Evolutionary conservation across 805 yeast species (phyloP).

Genomic region (Trichomonascus vanleenenianus): DNA sequence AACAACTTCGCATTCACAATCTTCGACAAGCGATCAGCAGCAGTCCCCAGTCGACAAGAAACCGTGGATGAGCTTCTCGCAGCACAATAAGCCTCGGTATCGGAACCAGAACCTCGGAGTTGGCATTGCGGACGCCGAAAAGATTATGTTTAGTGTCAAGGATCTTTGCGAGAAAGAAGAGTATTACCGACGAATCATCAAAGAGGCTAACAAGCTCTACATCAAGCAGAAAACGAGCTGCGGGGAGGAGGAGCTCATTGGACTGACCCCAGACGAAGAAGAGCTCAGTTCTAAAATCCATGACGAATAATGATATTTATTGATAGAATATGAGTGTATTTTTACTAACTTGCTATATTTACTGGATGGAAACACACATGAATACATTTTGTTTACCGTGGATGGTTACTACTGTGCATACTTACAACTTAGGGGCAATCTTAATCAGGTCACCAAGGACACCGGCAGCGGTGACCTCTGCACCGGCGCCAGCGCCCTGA

Average conservation of each 20-base stretch:
- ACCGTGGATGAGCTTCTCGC: too few species aligned
- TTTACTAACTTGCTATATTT: not conserved
- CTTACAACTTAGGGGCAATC: conserved; percentile 69
- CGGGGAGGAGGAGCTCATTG: too few species aligned
- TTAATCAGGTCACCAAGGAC: conserved; percentile 90
- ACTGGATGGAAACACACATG: not conserved
- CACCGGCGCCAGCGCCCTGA: conserved; percentile 96
- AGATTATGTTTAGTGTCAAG: conserved; percentile 61
- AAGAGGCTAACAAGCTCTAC: conserved; percentile 42
- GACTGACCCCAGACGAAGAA: too few species aligned
- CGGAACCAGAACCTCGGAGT: too few species aligned
- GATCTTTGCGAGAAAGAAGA: conserved; percentile 48
- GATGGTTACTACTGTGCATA: not conserved
- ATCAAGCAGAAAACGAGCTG: too few species aligned
- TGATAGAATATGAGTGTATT: too few species aligned
- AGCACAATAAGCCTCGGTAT: too few species aligned
- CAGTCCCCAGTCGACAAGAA: conserved; percentile 21
- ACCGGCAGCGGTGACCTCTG: conserved; percentile 75
- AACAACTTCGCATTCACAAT: conserved; percentile 26
- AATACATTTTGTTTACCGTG: not conserved
- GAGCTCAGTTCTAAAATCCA: too few species aligned
- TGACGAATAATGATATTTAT: too few species aligned
- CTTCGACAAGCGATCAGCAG: too few species aligned
- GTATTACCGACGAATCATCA: conserved; percentile 36
- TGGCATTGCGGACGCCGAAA: conserved; percentile 15